A percentile compares a stretch with the other conserved stretches of the same genome.
Evolutionary conservation across 192 early-diverging fungal species (phyloP).

Genomic region (Podila clonocystis): DNA sequence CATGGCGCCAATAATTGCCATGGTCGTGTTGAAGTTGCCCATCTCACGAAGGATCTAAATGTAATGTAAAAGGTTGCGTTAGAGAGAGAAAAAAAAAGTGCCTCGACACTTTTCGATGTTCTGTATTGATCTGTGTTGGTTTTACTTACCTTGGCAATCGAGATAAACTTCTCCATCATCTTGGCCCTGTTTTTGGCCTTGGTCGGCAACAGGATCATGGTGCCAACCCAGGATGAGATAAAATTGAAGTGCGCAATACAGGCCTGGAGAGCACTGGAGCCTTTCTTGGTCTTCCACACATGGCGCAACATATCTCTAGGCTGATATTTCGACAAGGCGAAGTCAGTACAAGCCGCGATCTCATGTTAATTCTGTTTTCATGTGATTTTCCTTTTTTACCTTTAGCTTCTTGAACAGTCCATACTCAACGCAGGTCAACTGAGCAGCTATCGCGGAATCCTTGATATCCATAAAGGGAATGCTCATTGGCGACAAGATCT

Average conservation of each 20-base stretch:
- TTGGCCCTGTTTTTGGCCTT: conserved; percentile 70
- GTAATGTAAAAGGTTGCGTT: not conserved
- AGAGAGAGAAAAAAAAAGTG: conserved; percentile 5
- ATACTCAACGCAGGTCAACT: conserved; percentile 72
- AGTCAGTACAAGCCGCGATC: conserved; percentile 1
- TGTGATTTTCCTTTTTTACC: conserved; percentile 34
- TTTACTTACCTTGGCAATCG: conserved; percentile 66
- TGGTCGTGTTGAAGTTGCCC: conserved; percentile 82
- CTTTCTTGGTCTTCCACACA: conserved; percentile 61
- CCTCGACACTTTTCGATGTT: not conserved
- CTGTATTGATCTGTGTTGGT: not conserved
- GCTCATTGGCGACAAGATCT: conserved; percentile 12
- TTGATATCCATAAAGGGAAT: conserved; percentile 66
- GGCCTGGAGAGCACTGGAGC: conserved; percentile 57
- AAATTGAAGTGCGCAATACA: conserved; percentile 78
- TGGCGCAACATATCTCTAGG: conserved; percentile 69
- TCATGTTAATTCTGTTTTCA: not conserved
- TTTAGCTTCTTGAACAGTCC: conserved; percentile 72
- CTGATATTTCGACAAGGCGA: conserved; percentile 38
- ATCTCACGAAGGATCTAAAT: conserved; percentile 64
- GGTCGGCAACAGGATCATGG: conserved; percentile 68
- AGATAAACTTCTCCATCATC: conserved; percentile 76
- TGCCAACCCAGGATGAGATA: conserved; percentile 79
- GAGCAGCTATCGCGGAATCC: conserved; percentile 67
- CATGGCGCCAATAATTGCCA: conserved; percentile 79